Base-by-base conservation (phyloP, 106 monocot species). In the Narthecium ossifragum region DNA sequence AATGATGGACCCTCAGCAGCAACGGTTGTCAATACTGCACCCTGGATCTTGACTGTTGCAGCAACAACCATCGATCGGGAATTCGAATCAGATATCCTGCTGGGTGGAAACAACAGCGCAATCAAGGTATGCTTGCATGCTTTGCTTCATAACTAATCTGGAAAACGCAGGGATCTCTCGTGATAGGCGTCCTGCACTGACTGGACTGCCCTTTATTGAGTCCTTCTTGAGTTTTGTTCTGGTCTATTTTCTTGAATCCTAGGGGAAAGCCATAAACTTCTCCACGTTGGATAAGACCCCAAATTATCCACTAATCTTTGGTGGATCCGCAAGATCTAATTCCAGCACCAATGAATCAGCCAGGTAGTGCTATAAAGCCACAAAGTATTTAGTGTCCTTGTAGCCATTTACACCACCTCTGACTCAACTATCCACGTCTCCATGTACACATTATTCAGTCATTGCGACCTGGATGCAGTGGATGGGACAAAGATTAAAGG, bases 211-310 rank as follows among this genome's bases (percentile, higher is more conserved):
- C n/a, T n/a, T n/a, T n/a, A 18, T 57, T 31, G 4, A 32, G 43
- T 46, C 6, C 28, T 27, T 9, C 57, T 18, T 5, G 2, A 14
- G 12, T 38, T 10, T 49, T 57, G 8, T 50, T 30, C 31, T 12
- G 7, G 14, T 4, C 47, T 20, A 13, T 38, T n/a, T 25, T 46
- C 17, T 7, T 51, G 37, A 20, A 23, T 53, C 53, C 6, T 36
- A 91, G 83, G 92, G 92, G 28, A 59, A 60, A 53, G 87, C 83
- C 13, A 80, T 92, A 75, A 92, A 86, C 33, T 87, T 92, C 75
- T 92, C 92, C 9, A 71, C 66, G 17, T 43, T 92, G n/a, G 24
- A 77, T 4, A 87, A 80, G 62, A 69, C 83, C 3, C 57, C 80
- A 38, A 51, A 25, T 7, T 78, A 92, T 73, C 83, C 83, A 17